Base-by-base conservation (phyloP, 2,329 filamentous ascomycete genomes). In the Pezicula rhizophila region DNA sequence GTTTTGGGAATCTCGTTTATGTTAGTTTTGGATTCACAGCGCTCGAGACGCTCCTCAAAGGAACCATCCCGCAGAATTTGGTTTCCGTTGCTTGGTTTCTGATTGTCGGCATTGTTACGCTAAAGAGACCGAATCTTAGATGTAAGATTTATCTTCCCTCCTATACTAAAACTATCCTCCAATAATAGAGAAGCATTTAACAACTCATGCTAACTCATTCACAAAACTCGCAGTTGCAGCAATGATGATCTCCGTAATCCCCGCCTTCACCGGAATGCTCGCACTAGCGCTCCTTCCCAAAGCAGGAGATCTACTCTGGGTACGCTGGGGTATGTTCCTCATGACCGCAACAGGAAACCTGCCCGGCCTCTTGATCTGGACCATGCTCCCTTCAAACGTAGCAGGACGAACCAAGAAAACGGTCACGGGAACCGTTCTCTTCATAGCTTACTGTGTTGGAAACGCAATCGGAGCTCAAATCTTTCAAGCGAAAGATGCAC, bases 381-480 rank as follows among this genome's bases (percentile, higher is more conserved):
- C 62, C 2, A 63, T 66, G 49, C 42, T 61, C 4, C 63, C 64
- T 2, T 66, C 50, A 14, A 52, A 52, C 31, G 33, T 31, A 39
- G 69, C 70, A 10, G 74, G 74, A 8, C 66, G 68, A 17, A 77
- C 74, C 8, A 77, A 77, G 61, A 68, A 72, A 14, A 26, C 26
- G 23, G 72, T 75, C 48, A 71, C 71, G 5, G 68, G 67, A 17
- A 71, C 72, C 23, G 58, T 76, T 47, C 63, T 77, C 51, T 68
- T 68, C 38, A 70, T 69, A 15, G 70, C 69, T 17, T 77, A 76
- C 54, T 75, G 72, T 0, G 59, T 77, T 6, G 75, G 72, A 14
- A 79, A 76, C 58, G 76, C 79, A 50, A 78, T 79, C 54, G 75
- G 76, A 0, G 76, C 76, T 0, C 72, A 77, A 59, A 78, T 74